Evolutionary conservation across 2,329 filamentous ascomycete genomes (phyloP), one percentile per base, ranked within the genome.

Genomic region (Epichloe sylvatica): DNA sequence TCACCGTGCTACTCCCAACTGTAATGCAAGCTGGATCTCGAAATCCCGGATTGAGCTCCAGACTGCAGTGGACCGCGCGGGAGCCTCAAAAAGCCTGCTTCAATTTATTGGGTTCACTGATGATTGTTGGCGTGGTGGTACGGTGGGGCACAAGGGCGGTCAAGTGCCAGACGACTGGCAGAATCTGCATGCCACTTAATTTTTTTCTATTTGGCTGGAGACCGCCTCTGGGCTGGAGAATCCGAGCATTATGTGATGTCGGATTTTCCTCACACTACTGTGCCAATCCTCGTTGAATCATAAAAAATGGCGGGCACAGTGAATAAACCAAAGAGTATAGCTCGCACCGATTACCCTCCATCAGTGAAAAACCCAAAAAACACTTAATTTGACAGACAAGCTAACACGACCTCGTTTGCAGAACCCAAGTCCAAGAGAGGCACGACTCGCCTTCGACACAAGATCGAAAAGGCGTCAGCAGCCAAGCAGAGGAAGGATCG

Each of bases 371-470:
- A 9, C 3, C 25, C 30, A 19, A 19, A 19, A 19, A 19, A 4
- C 30, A 30, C 30, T 30, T 3, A 2, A 30, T 11, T 11, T 30
- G 30, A 4, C 30, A 51, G 19, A 53, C 38, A 51, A 46, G 23
- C 46, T 11, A 1, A 51, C 25, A 9, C 21, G 15, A 17, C 23
- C 19, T 21, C 3, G 17, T 39, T 33, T 3, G 25, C 60, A 95
- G 89, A 96, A 70, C 92, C 91, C 63, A 89, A 84, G 71, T 97
- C 91, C 50, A 98, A 98, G 80, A 84, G 92, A 68, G 81, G 79
- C 58, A 81, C 91, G 42, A 86, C 91, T 62, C 88, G 92, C 53
- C 77, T 98, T 62, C 83, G 91, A 57, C 83, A 96, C 74, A 96
- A 94, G 72, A 97, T 98, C 68, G 80, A 95, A 66, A 98, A 98